phyloP scores from a whole-genome alignment of 106 monocot species.

The Acorus gramineus region DNA sequence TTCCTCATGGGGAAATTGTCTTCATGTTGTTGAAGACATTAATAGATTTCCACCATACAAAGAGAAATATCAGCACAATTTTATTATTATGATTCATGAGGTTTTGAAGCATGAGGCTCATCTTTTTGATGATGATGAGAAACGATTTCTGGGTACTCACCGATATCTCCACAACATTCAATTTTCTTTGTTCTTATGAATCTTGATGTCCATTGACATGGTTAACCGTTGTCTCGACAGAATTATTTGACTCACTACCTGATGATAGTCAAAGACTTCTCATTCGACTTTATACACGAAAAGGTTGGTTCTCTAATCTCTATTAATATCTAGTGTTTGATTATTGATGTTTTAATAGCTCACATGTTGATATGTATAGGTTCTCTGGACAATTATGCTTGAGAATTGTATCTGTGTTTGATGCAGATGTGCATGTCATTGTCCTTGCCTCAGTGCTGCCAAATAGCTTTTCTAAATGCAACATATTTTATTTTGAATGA shows the following conservation, averaged over 20 bases:
- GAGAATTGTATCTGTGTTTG: no score
- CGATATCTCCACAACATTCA: no score
- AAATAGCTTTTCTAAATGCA: no score
- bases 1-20: conserved; percentile 43
- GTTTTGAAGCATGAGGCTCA: conserved; percentile 57
- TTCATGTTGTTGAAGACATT: conserved; percentile 21
- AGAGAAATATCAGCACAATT: conserved; percentile 71
- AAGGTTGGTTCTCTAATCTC: conserved; percentile 39
- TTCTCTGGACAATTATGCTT: no score
- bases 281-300: conserved; percentile 73
- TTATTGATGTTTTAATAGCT: no score
- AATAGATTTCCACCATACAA: conserved; percentile 23
- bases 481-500: no score
- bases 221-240: conserved; percentile 15
- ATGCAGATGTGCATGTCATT: no score
- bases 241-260: conserved; percentile 46
- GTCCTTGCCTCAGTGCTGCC: no score
- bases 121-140: conserved; percentile 56
- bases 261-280: conserved; percentile 78
- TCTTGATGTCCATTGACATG: no score
- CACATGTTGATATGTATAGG: no score
- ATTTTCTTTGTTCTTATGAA: no score
- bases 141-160: conserved; percentile 52
- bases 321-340: background rate
- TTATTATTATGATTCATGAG: conserved; percentile 63